A percentile compares a stretch with the other conserved stretches of the same genome.
phyloP scores from a whole-genome alignment of 495 filamentous ascomycete genomes.

The Trichoderma parareesei region DNA sequence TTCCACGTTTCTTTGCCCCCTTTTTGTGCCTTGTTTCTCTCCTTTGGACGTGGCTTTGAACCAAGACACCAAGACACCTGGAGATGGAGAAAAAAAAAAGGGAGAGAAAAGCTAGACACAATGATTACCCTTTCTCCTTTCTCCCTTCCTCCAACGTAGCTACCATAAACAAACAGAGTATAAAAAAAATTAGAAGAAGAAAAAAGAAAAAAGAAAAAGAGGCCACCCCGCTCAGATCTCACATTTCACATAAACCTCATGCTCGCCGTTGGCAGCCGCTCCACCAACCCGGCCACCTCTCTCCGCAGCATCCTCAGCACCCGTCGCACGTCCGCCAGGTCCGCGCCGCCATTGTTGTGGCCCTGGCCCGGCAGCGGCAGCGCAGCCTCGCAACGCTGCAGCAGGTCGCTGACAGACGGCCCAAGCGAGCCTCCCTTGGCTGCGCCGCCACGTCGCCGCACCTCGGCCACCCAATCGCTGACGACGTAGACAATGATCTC shows the following conservation, averaged over 20 bases:
- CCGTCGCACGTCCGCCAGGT: slow-evolving; percentile 21
- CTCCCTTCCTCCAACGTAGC: background rate
- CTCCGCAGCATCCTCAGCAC: slow-evolving; percentile 5
- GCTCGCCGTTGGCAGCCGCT: slow-evolving; percentile 10
- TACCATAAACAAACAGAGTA: background rate
- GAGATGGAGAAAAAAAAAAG: background rate
- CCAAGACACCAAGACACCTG: background rate
- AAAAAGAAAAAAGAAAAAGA: background rate
- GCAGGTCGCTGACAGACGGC: slow-evolving; percentile 34
- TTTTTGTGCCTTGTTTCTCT: background rate
- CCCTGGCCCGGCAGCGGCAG: slow-evolving; percentile 19
- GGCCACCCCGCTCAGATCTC: slow-evolving; percentile 9
- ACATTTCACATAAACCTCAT: slow-evolving; percentile 11
- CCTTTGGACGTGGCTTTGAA: background rate
- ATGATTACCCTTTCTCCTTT: background rate
- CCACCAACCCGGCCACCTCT: slow-evolving; percentile 12
- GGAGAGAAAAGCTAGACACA: background rate
- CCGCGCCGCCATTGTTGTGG: slow-evolving; percentile 22
- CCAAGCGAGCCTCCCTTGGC: slow-evolving; percentile 25
- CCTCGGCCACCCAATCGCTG: slow-evolving; percentile 33
- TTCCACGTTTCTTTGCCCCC: too few relatives aligned
- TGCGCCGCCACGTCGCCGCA: slow-evolving; percentile 29
- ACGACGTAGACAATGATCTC: slow-evolving; percentile 35
- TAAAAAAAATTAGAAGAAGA: background rate
- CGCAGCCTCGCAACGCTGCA: slow-evolving; percentile 31